Conservation (phyloP, 2,329 filamentous ascomycete species). For the Pseudomassariella vexata region DNA sequence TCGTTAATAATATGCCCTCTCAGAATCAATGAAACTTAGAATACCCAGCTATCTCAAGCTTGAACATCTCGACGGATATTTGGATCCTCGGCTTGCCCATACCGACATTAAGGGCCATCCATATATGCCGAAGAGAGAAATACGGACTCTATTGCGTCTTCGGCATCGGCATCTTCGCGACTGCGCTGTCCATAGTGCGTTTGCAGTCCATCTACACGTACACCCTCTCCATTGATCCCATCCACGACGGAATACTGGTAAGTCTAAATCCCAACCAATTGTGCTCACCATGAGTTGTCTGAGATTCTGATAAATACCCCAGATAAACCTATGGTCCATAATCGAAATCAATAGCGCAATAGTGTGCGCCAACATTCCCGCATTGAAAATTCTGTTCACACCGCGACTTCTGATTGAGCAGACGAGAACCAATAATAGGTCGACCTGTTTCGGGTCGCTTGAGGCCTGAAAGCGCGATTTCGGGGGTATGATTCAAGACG, state of each 20-base stretch:
- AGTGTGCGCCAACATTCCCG: slow-evolving; percentile 41
- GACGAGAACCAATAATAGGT: too few species aligned
- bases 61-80: slow-evolving; percentile 42
- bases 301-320: too few species aligned
- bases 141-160: slow-evolving; percentile 41
- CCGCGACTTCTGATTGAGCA: slow-evolving; percentile 11
- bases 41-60: slow-evolving; percentile 32
- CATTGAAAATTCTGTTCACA: slow-evolving; percentile 42
- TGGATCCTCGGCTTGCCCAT: slow-evolving; percentile 39
- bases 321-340: slow-evolving; percentile 36
- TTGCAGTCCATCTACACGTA: slow-evolving; percentile 33
- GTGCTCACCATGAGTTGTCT: too few species aligned
- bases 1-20: too few species aligned
- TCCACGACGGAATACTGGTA: slow-evolving; percentile 24
- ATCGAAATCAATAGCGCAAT: slow-evolving; percentile 46
- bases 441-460: too few species aligned
- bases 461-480: too few species aligned
- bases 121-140: slow-evolving; percentile 42
- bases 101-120: slow-evolving; percentile 34
- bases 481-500: too few species aligned
- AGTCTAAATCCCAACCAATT: slow-evolving; percentile 4
- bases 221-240: slow-evolving; percentile 28
- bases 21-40: too few species aligned
- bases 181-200: slow-evolving; percentile 30
- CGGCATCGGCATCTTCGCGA: slow-evolving; percentile 30